Evolutionary conservation across 2,329 filamentous ascomycete genomes (phyloP).

Genomic region (Aspergillus sp.): DNA sequence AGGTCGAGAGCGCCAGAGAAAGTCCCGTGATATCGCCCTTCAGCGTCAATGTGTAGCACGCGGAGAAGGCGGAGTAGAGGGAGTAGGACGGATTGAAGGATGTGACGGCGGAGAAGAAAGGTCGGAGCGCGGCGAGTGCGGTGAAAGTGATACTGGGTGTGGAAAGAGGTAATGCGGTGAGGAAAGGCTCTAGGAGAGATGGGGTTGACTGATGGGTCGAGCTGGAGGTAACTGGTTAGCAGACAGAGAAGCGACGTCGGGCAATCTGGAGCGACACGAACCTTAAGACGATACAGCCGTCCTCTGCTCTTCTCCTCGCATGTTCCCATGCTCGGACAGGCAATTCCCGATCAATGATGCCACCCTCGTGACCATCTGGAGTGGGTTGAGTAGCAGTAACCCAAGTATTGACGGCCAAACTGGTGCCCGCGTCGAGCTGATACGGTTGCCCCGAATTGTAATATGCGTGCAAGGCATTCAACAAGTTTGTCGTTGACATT

Average conservation of each 20-base stretch:
- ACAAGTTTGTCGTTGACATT: slow-evolving; percentile 86
- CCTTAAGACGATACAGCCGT: slow-evolving; percentile 89
- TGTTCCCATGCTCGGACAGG: slow-evolving; percentile 92
- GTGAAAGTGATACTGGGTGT: slow-evolving; percentile 75
- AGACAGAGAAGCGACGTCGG: neutral
- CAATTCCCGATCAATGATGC: slow-evolving; percentile 76
- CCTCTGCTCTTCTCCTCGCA: slow-evolving; percentile 87
- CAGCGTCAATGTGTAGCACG: slow-evolving; percentile 78
- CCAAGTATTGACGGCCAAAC: slow-evolving; percentile 94
- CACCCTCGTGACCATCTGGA: slow-evolving; percentile 67
- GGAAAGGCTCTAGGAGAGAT: slow-evolving; percentile 77
- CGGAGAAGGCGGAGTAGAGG: slow-evolving; percentile 75
- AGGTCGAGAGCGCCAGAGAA: slow-evolving; percentile 75
- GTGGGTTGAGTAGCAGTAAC: slow-evolving; percentile 73
- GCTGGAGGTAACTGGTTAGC: slow-evolving; percentile 47
- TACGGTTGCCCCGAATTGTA: slow-evolving; percentile 83
- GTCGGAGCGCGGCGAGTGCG: slow-evolving; percentile 76
- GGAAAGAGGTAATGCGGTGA: slow-evolving; percentile 75
- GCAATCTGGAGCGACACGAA: slow-evolving; percentile 45
- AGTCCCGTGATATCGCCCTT: slow-evolving; percentile 75
- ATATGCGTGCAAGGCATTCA: slow-evolving; percentile 88
- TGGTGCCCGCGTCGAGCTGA: slow-evolving; percentile 82
- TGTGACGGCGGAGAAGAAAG: slow-evolving; percentile 84
- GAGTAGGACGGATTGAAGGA: slow-evolving; percentile 84
- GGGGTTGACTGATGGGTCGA: slow-evolving; percentile 87